These are phyloP conservation scores for Protomyces inundatus DNA, from an alignment of 1,139 yeast species.

Conservation along the genomic window DNA sequence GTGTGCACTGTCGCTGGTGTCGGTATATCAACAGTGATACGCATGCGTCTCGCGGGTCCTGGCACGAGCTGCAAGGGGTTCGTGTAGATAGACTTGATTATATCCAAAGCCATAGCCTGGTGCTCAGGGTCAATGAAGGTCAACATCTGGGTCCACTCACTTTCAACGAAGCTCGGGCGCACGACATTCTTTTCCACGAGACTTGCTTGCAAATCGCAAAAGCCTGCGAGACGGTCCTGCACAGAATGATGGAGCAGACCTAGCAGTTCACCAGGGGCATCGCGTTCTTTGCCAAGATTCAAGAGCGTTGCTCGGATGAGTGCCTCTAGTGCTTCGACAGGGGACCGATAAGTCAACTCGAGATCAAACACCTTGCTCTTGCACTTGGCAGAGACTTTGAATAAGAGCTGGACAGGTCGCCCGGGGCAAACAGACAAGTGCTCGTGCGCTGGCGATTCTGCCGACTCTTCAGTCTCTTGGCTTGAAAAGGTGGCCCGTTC, in stretches of 20 bases:
- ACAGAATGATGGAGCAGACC: background rate
- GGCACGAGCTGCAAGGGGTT: background rate
- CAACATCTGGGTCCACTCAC: background rate
- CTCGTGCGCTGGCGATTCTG: background rate
- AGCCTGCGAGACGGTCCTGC: background rate
- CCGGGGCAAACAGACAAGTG: background rate
- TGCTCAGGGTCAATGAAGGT: background rate
- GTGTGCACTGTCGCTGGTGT: slow-evolving; percentile 1
- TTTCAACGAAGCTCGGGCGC: background rate
- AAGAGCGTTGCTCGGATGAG: background rate
- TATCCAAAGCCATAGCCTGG: background rate
- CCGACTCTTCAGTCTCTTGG: slow-evolving; percentile 39
- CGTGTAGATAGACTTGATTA: background rate
- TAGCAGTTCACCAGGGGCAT: background rate
- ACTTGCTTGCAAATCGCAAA: background rate
- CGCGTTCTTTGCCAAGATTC: background rate
- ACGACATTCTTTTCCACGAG: background rate
- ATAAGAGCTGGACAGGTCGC: background rate
- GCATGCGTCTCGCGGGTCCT: background rate
- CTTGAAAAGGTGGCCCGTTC: slow-evolving; percentile 42
- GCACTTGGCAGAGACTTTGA: background rate
- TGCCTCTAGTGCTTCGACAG: background rate
- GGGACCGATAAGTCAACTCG: background rate
- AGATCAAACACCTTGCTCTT: background rate
- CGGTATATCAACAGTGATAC: background rate